Percentiles rank a stretch among this genome's conserved stretches.
phyloP scores from a whole-genome alignment of 345 rosid species.

The Dovyalis caffra region DNA sequence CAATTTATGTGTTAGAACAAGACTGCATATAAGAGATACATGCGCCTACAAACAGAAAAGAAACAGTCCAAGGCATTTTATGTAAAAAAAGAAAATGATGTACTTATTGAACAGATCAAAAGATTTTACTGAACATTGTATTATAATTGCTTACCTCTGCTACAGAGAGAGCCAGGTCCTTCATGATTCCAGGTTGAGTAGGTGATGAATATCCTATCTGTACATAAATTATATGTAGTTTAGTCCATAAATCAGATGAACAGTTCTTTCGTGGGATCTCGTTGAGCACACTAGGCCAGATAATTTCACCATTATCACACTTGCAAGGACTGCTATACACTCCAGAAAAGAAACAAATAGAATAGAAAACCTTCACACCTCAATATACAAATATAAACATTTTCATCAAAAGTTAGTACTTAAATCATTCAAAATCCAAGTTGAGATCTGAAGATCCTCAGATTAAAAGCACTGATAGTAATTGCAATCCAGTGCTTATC shows the following conservation, averaged over 20 bases:
- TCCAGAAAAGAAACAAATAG: too few relatives aligned
- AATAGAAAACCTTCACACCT: too few relatives aligned
- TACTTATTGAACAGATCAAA: background rate
- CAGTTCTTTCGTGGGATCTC: background rate
- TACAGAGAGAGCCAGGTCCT: conserved; percentile 57
- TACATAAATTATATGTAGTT: conserved; percentile 16
- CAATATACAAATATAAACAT: too few relatives aligned
- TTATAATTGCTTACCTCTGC: conserved; percentile 44
- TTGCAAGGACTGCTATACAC: too few relatives aligned
- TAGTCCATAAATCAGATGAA: background rate
- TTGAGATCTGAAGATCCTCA: too few relatives aligned
- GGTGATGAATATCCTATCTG: conserved; percentile 93
- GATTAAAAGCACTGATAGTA: too few relatives aligned
- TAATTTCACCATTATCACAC: too few relatives aligned
- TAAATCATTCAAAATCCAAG: too few relatives aligned
- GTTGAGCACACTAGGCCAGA: background rate
- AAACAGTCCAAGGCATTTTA: background rate
- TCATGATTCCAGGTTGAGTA: conserved; percentile 69
- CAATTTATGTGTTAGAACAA: background rate
- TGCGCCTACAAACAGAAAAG: background rate
- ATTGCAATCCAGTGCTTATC: too few relatives aligned
- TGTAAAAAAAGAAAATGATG: background rate
- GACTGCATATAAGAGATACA: background rate
- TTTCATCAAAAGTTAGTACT: too few relatives aligned
- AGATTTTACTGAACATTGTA: background rate